phyloP scores from a whole-genome alignment of 1,284 basidiomycete genomes.

The Heterobasidion occidentale region DNA sequence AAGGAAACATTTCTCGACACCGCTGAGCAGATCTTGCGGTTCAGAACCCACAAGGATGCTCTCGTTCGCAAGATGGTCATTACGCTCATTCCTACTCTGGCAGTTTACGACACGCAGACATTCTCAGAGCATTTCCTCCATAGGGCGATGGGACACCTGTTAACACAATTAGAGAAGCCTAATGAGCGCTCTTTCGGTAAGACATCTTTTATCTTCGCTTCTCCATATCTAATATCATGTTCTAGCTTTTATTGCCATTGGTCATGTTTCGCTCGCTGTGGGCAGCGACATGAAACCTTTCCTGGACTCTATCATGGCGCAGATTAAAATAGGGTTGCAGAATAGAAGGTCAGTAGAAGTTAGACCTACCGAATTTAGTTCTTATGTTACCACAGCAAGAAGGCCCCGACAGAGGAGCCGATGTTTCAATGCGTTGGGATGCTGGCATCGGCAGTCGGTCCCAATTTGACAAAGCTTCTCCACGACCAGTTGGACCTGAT shows the following conservation, averaged over 20 bases:
- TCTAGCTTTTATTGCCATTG: slow-evolving; percentile 91
- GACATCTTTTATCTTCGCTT: slow-evolving; percentile 7
- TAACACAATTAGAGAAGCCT: slow-evolving; percentile 85
- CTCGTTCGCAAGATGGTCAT: slow-evolving; percentile 91
- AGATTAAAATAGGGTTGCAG: slow-evolving; percentile 86
- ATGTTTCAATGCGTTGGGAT: slow-evolving; percentile 98
- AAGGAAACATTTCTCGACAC: slow-evolving; percentile 83
- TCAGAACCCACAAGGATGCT: slow-evolving; percentile 82
- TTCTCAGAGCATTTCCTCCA: slow-evolving; percentile 88
- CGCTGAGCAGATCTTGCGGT: slow-evolving; percentile 87
- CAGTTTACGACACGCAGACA: slow-evolving; percentile 88
- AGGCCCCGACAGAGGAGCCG: slow-evolving; percentile 89
- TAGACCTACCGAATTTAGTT: slow-evolving; percentile 5
- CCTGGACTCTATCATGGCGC: slow-evolving; percentile 85
- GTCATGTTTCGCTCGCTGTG: slow-evolving; percentile 89
- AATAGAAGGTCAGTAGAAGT: slow-evolving; percentile 62
- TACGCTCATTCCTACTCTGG: slow-evolving; percentile 87
- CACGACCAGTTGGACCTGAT: slow-evolving; percentile 97
- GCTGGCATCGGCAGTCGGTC: slow-evolving; percentile 92
- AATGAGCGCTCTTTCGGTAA: slow-evolving; percentile 84
- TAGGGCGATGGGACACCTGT: slow-evolving; percentile 86
- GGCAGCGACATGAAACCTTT: slow-evolving; percentile 95
- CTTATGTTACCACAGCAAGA: slow-evolving; percentile 51
- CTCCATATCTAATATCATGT: slow-evolving; percentile 7
- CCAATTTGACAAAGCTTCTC: slow-evolving; percentile 90